Base-by-base conservation (phyloP, 495 filamentous ascomycete genomes). In the Penicillium canariense region DNA sequence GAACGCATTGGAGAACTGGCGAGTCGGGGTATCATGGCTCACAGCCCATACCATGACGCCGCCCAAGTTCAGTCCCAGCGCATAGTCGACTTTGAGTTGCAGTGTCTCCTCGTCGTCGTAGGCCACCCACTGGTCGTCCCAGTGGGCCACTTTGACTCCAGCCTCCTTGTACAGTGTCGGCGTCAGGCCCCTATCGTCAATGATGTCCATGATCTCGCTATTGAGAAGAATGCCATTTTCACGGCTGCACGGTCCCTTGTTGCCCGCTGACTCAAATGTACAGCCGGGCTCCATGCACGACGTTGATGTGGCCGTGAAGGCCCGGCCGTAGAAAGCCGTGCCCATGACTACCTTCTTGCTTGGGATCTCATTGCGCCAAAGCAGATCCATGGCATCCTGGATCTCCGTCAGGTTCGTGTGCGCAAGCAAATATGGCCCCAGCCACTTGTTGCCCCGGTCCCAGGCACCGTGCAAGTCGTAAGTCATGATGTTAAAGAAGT, bases 401-500 rank as follows among this genome's bases (percentile, higher is more conserved):
- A 78, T 80, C 56, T 77, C 73, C 0, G 68, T 71, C 10, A 76
- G 40, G 32, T 78, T 72, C 5, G 76, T 74, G 36, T 78, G 72
- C 2, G 59, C 35, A 20, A 59, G 23, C 1, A 74, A 28, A 18
- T 36, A 30, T 11, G 60, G 50, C 1, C 62, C 69, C 2, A 30
- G 64, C 52, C 40, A 71, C 8, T 50, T 35, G 45, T 54, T 59
- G 11, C 31, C 39, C 1, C 11, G 31, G 27, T 61, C 59, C 59
- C 54, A 61, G 9, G 30, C 27, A 6, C 61, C 61, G 46, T 59
- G 70, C 5, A 79, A 28, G 56, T 81, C 77, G 49, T 83, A 84
- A 10, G 55, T 58, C 82, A 86, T 86, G 27, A 84, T 1, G 45
- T 84, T 84, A 45, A 80, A 61, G 60, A 65, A 84, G 54, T 80